phyloP scores from a whole-genome alignment of 1,284 basidiomycete species.

The Trichosporon sp. region DNA sequence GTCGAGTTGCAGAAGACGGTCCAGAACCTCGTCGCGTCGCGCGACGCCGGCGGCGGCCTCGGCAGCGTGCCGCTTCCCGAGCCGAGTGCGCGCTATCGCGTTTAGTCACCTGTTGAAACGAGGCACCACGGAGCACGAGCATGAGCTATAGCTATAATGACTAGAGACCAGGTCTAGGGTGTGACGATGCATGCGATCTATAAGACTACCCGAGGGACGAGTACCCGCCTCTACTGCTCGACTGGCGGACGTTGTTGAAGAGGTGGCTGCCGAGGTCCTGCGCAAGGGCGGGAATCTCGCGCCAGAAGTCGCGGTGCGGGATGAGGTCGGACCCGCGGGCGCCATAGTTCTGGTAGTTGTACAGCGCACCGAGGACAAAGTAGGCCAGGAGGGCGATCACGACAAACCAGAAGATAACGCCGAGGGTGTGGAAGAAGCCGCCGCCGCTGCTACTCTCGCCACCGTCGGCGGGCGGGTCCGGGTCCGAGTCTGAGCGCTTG shows the following conservation, averaged over 20 bases:
- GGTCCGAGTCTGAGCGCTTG: conserved; percentile 10
- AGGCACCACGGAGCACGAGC: not conserved
- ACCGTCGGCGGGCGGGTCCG: not conserved
- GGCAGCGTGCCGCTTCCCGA: not conserved
- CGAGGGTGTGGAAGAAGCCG: conserved; percentile 31
- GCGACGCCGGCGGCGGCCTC: conserved; percentile 12
- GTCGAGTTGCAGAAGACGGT: conserved; percentile 78
- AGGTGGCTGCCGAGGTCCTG: conserved; percentile 44
- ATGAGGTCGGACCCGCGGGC: conserved; percentile 49
- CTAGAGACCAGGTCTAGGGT: not conserved
- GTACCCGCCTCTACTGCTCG: conserved; percentile 39
- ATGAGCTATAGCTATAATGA: not conserved
- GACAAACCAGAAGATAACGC: conserved; percentile 42
- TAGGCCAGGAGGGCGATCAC: conserved; percentile 34
- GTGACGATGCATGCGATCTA: conserved; percentile 8
- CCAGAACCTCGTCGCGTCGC: conserved; percentile 25
- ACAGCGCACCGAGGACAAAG: conserved; percentile 48
- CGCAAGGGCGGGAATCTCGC: conserved; percentile 43
- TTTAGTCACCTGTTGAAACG: not conserved
- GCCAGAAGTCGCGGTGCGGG: conserved; percentile 51
- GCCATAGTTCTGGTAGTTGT: conserved; percentile 51
- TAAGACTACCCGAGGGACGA: conserved; percentile 14
- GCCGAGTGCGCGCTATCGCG: not conserved
- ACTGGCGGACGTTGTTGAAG: conserved; percentile 34
- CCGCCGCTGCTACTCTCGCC: conserved; percentile 15